Evolutionary conservation across 257 asterid species (phyloP).

Genomic region (Leonotis leonurus): DNA sequence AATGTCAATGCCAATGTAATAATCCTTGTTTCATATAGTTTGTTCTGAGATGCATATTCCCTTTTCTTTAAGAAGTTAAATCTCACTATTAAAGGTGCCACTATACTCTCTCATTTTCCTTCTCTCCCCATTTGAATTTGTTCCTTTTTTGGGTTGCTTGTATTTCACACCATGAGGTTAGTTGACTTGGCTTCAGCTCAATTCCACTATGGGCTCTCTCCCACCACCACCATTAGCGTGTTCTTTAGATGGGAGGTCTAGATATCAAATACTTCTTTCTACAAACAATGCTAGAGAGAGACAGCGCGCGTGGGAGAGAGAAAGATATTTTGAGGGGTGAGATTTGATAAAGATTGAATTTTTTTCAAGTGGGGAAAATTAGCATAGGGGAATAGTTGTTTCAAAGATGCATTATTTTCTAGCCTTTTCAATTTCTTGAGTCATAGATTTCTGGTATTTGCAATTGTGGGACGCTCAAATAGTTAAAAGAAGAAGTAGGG

Average conservation of each 20-base stretch:
- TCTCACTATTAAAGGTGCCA: neutral
- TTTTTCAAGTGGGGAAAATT: slow-evolving; percentile 1
- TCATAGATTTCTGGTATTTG: slow-evolving; percentile 20
- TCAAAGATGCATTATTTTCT: slow-evolving; percentile 14
- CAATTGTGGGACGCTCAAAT: slow-evolving; percentile 21
- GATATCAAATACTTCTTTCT: neutral
- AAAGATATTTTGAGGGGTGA: neutral
- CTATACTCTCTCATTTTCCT: neutral
- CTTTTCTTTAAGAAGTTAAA: neutral
- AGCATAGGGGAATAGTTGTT: neutral
- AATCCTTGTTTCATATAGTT: neutral
- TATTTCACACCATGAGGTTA: slow-evolving; percentile 17
- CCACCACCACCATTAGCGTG: slow-evolving; percentile 22
- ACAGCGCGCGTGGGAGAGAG: neutral
- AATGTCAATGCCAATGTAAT: neutral
- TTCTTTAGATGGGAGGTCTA: slow-evolving; percentile 11
- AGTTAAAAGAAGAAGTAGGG: slow-evolving; percentile 13
- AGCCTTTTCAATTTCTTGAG: neutral
- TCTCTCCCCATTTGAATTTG: neutral
- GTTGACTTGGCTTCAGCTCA: slow-evolving; percentile 20
- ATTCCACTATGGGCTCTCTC: slow-evolving; percentile 26
- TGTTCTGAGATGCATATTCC: neutral
- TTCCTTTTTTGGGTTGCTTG: neutral
- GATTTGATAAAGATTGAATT: slow-evolving; percentile 2
- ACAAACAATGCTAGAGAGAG: neutral